phyloP scores from a whole-genome alignment of 2,329 filamentous ascomycete species.

The Colletotrichum orbiculare region DNA sequence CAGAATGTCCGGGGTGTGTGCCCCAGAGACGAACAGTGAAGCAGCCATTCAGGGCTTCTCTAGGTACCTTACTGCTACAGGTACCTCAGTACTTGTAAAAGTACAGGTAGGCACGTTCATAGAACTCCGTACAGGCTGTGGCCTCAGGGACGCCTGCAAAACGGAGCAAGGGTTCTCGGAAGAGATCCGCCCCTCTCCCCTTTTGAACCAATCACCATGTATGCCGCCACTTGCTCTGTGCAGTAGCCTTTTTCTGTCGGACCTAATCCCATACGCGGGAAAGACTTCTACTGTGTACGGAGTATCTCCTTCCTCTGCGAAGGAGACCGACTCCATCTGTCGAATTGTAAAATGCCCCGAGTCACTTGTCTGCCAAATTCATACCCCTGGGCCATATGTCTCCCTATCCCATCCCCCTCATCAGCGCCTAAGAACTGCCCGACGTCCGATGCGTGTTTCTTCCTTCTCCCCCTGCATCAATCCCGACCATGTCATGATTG shows the following conservation, averaged over 20 bases:
- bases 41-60: slow-evolving; percentile 27
- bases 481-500: slow-evolving; percentile 20
- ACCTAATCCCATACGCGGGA: slow-evolving; percentile 19
- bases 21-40: slow-evolving; percentile 9
- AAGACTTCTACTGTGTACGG: slow-evolving; percentile 13
- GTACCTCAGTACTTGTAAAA: too few relatives aligned
- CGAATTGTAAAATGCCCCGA: background rate
- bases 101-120: too few relatives aligned
- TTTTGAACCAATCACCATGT: slow-evolving; percentile 9
- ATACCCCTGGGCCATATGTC: too few relatives aligned
- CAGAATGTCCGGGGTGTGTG: slow-evolving; percentile 22
- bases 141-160: background rate
- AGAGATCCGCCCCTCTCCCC: slow-evolving; percentile 30
- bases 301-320: slow-evolving; percentile 6
- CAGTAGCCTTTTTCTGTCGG: slow-evolving; percentile 6
- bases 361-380: too few relatives aligned
- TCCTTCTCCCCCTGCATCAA: background rate
- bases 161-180: slow-evolving; percentile 29
- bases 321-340: background rate
- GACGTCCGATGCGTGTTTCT: too few relatives aligned
- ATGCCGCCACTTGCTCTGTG: background rate
- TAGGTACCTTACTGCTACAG: too few relatives aligned
- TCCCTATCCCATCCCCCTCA: too few relatives aligned
- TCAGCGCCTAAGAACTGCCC: too few relatives aligned
- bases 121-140: too few relatives aligned